A percentile compares a stretch with the other conserved stretches of the same genome.
These are phyloP conservation scores for Sarocladium strictum DNA, from an alignment of 2,329 filamentous ascomycete genomes.

Conservation along the genomic window DNA sequence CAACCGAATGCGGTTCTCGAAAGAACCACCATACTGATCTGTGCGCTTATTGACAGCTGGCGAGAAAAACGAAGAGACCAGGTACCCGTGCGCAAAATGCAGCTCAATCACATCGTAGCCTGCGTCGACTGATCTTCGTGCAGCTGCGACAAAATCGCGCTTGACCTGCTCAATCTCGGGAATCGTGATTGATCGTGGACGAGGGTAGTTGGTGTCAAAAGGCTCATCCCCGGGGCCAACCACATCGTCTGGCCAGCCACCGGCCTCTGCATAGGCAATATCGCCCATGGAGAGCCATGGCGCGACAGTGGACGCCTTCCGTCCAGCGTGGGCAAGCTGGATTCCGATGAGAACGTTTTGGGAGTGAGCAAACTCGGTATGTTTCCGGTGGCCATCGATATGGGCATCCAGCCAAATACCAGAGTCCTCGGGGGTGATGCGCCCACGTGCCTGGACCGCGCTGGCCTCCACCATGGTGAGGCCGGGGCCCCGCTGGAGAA, in stretches of 20 bases:
- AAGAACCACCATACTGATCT: constrained; percentile 58
- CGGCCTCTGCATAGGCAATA: constrained; percentile 40
- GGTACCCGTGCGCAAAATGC: constrained; percentile 71
- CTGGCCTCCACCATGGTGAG: constrained; percentile 10
- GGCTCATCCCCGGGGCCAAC: constrained; percentile 22
- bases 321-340: constrained; percentile 65
- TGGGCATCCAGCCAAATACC: constrained; percentile 70
- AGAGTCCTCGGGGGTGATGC: constrained; percentile 54
- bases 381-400: constrained; percentile 49
- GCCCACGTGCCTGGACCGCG: constrained; percentile 9
- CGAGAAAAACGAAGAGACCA: constrained; percentile 63
- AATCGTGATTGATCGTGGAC: constrained; percentile 56
- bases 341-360: constrained; percentile 62
- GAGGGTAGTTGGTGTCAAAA: constrained; percentile 17
- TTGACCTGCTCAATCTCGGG: constrained; percentile 60
- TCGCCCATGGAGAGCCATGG: constrained; percentile 50
- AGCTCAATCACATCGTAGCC: constrained; percentile 66
- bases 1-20: constrained; percentile 63
- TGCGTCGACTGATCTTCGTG: constrained; percentile 49
- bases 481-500: constrained; percentile 52
- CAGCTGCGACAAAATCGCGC: constrained; percentile 48
- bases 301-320: constrained; percentile 45
- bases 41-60: constrained; percentile 61
- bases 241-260: constrained; percentile 38
- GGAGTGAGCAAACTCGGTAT: constrained; percentile 62